Percentiles rank a stretch among this genome's conserved stretches.
Evolutionary conservation across 768 basidiomycete species (phyloP).

Genomic region (Pleurotus sapidus): DNA sequence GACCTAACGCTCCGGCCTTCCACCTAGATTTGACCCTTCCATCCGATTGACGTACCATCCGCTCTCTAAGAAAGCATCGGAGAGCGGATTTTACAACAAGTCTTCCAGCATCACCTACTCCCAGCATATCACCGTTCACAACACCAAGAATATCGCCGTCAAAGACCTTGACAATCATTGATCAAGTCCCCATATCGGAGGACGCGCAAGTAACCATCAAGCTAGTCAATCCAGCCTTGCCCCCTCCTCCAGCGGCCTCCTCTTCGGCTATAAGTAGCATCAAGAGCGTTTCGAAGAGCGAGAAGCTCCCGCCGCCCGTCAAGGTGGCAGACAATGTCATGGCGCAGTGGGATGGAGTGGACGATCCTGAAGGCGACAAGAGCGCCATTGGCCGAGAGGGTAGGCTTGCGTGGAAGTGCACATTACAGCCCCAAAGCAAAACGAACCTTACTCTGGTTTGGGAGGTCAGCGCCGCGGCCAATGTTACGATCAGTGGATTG

Average conservation of each 20-base stretch:
- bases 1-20: conserved; percentile 28
- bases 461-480: neutral
- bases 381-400: neutral
- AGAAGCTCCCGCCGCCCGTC: neutral
- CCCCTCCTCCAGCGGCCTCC: neutral
- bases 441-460: conserved; percentile 6
- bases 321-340: neutral
- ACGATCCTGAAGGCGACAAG: neutral
- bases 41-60: conserved; percentile 6
- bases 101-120: conserved; percentile 6
- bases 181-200: conserved; percentile 13
- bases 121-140: conserved; percentile 14
- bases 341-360: neutral
- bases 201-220: neutral
- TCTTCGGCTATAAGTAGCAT: neutral
- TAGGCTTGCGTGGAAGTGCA: neutral
- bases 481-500: neutral
- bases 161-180: conserved; percentile 11
- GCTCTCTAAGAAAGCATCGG: conserved; percentile 14
- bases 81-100: conserved; percentile 5
- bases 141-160: conserved; percentile 12
- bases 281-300: neutral
- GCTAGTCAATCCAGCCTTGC: neutral
- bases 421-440: neutral
- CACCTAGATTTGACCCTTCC: neutral